These are phyloP conservation scores for Graphilbum ipis-grandicollis DNA, from an alignment of 2,329 filamentous ascomycete genomes.

Conservation along the genomic window DNA sequence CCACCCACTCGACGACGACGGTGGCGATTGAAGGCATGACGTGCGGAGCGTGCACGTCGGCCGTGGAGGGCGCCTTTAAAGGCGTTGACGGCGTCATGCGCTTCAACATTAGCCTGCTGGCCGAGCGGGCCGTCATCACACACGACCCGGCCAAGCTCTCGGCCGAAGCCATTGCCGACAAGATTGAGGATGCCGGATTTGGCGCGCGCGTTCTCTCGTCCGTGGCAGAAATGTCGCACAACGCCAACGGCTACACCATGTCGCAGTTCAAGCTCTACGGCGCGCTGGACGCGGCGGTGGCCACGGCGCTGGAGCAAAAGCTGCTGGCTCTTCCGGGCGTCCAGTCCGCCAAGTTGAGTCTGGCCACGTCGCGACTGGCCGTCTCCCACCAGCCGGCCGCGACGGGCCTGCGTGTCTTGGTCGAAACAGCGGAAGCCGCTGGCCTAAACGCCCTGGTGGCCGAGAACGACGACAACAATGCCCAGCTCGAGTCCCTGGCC, in stretches of 20 bases:
- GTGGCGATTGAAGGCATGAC: constrained; percentile 94
- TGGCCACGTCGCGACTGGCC: constrained; percentile 55
- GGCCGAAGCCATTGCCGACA: constrained; percentile 58
- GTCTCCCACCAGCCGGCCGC: constrained; percentile 55
- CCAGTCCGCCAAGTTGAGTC: constrained; percentile 52
- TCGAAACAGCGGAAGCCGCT: constrained; percentile 62
- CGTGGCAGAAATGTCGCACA: constrained; percentile 37
- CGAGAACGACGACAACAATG: constrained; percentile 89
- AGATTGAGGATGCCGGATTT: constrained; percentile 81
- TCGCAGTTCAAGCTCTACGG: constrained; percentile 78
- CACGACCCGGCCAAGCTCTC: constrained; percentile 60
- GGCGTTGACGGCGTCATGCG: constrained; percentile 61
- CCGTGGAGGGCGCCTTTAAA: constrained; percentile 69
- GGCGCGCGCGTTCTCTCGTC: constrained; percentile 72
- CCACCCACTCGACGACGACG: constrained; percentile 52
- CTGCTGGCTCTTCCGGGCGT: constrained; percentile 54
- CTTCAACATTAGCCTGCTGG: constrained; percentile 89
- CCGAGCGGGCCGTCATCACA: constrained; percentile 76
- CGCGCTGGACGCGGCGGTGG: constrained; percentile 51
- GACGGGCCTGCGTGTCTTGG: constrained; percentile 65
- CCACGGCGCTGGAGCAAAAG: constrained; percentile 50
- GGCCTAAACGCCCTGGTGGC: constrained; percentile 82
- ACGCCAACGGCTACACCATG: constrained; percentile 37
- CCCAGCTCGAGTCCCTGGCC: constrained; percentile 84
- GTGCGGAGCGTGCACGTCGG: constrained; percentile 88